Base-by-base conservation (phyloP, 768 basidiomycete genomes). In the Tylopilus sp. region DNA sequence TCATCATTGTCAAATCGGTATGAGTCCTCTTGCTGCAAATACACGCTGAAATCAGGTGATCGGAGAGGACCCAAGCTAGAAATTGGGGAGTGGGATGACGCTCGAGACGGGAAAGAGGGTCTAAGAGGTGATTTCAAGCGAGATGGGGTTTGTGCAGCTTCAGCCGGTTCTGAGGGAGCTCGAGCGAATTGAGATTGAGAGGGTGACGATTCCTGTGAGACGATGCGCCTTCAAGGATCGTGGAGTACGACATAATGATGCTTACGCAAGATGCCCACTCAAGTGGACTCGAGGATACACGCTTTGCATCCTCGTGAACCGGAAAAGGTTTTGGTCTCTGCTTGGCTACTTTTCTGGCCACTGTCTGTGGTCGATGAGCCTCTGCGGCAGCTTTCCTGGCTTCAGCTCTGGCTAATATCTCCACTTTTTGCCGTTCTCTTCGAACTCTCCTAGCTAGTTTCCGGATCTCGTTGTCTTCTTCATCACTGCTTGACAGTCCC, bases 401-500 rank as follows among this genome's bases (percentile, higher is more conserved):
- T 28, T 61, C 54, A 11, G 58, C 63, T 50, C 54, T 60, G 6
- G 54, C 58, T 8, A 42, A 52, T 11, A 58, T 54, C 24, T 64
- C 60, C 11, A 47, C 59, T 36, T 60, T 70, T 55, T 57, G 67
- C 38, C 65, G 55, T 44, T 66, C 60, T 47, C 60, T 72, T 34
- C 66, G 72, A 17, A 65, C 69, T 53, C 68, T 74, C 47, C 60
- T 73, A 11, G 67, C 66, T 7, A 74, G 56, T 12, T 56, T 66
- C 8, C 61, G 62, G 48, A 73, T 60, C 26, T 71, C 61, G 8
- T 68, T 66, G 24, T 70, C 71, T 12, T 76, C 77, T 12, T 76
- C 75, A 16, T 79, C 79, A n/a, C 72, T 74, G 38, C 70, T 72
- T 14, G 74, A 62, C 22, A 74, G 48, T 24, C 62, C 71, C 42